Conservation (phyloP, 2,329 filamentous ascomycete species). For the Colletotrichum plurivorum region DNA sequence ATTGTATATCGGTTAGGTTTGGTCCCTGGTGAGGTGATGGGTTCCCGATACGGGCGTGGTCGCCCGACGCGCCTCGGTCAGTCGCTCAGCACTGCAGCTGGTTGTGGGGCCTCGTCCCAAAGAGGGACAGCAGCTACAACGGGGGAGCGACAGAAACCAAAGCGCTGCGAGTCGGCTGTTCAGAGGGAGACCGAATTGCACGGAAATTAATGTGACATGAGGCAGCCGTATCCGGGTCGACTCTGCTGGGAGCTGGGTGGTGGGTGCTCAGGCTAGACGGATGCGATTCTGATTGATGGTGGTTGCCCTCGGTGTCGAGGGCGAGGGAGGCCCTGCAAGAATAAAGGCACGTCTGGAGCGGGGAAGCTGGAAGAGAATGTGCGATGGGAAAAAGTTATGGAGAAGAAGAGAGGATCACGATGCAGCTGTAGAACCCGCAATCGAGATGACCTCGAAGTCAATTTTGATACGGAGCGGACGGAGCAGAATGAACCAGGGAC, state of each 20-base stretch:
- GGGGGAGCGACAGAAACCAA: slow-evolving; percentile 30
- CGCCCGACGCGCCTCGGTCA: slow-evolving; percentile 31
- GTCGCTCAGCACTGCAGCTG: slow-evolving; percentile 38
- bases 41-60: slow-evolving; percentile 28
- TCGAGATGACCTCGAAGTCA: slow-evolving; percentile 28
- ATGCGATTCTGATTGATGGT: too few species aligned
- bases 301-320: too few species aligned
- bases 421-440: slow-evolving; percentile 24
- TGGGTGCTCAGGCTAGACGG: too few species aligned
- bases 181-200: slow-evolving; percentile 18
- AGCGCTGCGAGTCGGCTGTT: slow-evolving; percentile 26
- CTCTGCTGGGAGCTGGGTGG: not conserved
- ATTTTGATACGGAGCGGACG: slow-evolving; percentile 35
- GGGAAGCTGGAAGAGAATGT: not conserved
- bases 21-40: slow-evolving; percentile 20
- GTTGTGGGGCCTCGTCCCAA: slow-evolving; percentile 36
- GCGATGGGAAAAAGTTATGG: not conserved
- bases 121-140: slow-evolving; percentile 37
- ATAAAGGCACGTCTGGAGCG: not conserved
- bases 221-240: slow-evolving; percentile 34
- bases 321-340: not conserved
- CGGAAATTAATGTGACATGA: slow-evolving; percentile 39
- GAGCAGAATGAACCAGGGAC: slow-evolving; percentile 23
- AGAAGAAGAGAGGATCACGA: slow-evolving; percentile 11
- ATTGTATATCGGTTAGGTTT: slow-evolving; percentile 27